These are phyloP conservation scores for Colletotrichum sp. DNA, from an alignment of 2,329 filamentous ascomycete species.

Conservation along the genomic window DNA sequence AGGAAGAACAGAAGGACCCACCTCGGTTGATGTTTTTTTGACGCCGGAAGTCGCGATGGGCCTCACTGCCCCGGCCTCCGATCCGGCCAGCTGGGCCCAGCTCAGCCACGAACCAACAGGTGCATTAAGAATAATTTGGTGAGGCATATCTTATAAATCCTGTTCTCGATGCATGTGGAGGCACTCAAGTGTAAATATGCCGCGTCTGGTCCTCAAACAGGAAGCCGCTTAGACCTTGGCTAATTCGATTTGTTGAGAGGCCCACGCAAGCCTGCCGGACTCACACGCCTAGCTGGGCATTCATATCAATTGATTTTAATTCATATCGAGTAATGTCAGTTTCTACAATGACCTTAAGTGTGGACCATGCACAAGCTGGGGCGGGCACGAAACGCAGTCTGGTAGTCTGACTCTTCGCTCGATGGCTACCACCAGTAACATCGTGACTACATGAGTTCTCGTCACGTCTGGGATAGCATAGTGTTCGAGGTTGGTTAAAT, in stretches of 20 bases:
- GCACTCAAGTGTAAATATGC: background rate
- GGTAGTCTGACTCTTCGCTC: background rate
- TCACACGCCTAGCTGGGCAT: background rate
- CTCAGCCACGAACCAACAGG: background rate
- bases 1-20: background rate
- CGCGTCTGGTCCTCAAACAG: background rate
- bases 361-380: background rate
- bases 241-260: background rate
- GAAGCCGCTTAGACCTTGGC: background rate
- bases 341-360: background rate
- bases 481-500: background rate
- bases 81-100: background rate
- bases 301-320: background rate
- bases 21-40: background rate
- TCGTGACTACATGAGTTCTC: background rate
- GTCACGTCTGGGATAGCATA: background rate
- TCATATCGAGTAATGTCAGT: background rate
- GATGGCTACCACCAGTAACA: background rate
- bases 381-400: background rate
- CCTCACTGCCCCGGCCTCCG: background rate
- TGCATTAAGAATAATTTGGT: background rate
- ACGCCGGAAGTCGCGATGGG: background rate
- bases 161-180: background rate
- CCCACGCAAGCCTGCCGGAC: background rate
- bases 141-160: rapidly evolving